A percentile compares a stretch with the other conserved stretches of the same genome.
Conservation (phyloP, 2,329 filamentous ascomycete genomes). For the Fusarium sublunatum region DNA sequence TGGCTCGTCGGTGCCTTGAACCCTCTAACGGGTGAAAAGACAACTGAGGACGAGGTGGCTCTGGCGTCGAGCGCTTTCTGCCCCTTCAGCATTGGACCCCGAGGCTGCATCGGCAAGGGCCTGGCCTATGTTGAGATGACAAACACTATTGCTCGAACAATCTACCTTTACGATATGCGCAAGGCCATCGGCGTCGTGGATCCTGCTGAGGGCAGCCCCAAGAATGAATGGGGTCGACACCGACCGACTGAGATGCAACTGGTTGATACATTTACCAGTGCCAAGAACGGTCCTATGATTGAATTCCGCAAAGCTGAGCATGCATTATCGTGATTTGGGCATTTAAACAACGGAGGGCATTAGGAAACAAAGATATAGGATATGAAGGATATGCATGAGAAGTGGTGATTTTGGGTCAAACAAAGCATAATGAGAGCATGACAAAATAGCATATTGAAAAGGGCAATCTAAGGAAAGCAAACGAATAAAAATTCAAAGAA, state of each 20-base stretch:
- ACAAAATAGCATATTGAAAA: no score
- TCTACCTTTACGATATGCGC: constrained; percentile 72
- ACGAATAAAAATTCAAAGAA: not conserved
- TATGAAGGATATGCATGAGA: not conserved
- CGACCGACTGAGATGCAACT: constrained; percentile 73
- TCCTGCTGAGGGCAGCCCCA: constrained; percentile 63
- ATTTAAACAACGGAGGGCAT: not conserved
- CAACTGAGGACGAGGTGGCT: constrained; percentile 63
- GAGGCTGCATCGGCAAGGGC: constrained; percentile 78
- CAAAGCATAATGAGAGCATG: not conserved
- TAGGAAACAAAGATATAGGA: not conserved
- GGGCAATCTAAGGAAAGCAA: no score
- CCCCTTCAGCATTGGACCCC: constrained; percentile 76
- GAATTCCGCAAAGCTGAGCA: constrained; percentile 62
- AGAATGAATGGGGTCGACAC: constrained; percentile 65
- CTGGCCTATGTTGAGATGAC: constrained; percentile 76
- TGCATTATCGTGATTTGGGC: constrained; percentile 12
- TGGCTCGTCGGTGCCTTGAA: constrained; percentile 67
- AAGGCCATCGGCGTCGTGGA: constrained; percentile 61
- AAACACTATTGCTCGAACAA: constrained; percentile 68
- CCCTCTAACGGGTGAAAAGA: constrained; percentile 51
- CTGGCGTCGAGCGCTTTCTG: constrained; percentile 76
- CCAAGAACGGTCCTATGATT: constrained; percentile 77
- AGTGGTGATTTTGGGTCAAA: not conserved
- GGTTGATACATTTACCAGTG: constrained; percentile 77